Base-by-base conservation (phyloP, 2,329 filamentous ascomycete genomes). In the Coniella lustricola region DNA sequence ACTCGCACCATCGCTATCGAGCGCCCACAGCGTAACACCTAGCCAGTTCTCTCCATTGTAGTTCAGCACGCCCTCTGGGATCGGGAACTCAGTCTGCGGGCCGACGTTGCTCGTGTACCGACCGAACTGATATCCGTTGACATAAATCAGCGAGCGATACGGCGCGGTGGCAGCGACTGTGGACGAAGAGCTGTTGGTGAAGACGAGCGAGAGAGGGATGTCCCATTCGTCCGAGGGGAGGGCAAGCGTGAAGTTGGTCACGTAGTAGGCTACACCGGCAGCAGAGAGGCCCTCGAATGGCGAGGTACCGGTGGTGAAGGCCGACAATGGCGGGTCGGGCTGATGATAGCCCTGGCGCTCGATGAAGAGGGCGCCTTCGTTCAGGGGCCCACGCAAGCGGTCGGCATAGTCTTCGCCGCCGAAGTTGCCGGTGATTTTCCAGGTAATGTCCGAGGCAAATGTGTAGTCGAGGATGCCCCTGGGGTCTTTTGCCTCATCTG, bases 111-210 rank as follows among this genome's bases (percentile, higher is more conserved):
- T 80, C 4, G 78, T 64, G 39, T 61, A 66, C 55, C 67, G 65
- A 44, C 68, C 67, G 51, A 79, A 86, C 64, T 87, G 82, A 64
- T 79, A 87, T 2, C 84, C 84, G 57, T 87, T 87, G 42, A 87
- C 76, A 56, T 75, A 87, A 5, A 87, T 61, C 64, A 84, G 78
- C 2, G 68, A 76, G 29, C 82, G 70, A 55, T 81, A 82, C 3
- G 55, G 54, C 1, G 50, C 42, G 0, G 9, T 22, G 1, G 49
- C 34, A 10, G 49, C 38, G 9, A 50, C 57, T 0, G 47, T 20
- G 0, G 67, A 67, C 5, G 25, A 29, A 29, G 25, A 29, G 2
- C 64, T 66, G 50, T 70, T 69, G 17, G 68, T 68, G 57, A 82
- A 81, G 0, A 67, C 67, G 55, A 82, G 75, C 1, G 68, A 68